Evolutionary conservation across 2,329 filamentous ascomycete genomes (phyloP).

Genomic region (Aspergillus novoparasiticus): DNA sequence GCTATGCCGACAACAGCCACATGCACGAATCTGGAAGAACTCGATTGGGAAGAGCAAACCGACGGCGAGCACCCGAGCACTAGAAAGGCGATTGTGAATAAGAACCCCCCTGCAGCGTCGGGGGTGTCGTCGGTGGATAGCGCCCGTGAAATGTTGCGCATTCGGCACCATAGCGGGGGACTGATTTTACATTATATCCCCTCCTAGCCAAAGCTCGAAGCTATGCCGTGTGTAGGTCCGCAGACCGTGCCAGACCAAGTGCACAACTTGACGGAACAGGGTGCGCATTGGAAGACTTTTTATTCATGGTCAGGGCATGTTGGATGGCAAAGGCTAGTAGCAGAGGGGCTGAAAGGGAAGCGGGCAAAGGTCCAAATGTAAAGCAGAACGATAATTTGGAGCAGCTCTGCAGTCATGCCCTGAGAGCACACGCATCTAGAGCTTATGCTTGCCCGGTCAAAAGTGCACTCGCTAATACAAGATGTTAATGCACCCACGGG

Average conservation of each 20-base stretch:
- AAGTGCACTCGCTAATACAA: slow-evolving; percentile 17
- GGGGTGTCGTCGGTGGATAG: neutral
- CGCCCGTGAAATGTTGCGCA: neutral
- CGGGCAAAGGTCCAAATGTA: slow-evolving; percentile 22
- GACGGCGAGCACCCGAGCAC: slow-evolving; percentile 6
- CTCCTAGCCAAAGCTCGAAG: neutral
- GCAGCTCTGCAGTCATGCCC: slow-evolving; percentile 17
- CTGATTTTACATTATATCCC: neutral
- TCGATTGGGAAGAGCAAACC: slow-evolving; percentile 13
- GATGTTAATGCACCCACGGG: slow-evolving; percentile 15
- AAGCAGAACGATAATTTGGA: slow-evolving; percentile 16
- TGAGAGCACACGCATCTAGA: slow-evolving; percentile 17
- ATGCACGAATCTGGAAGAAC: slow-evolving; percentile 16
- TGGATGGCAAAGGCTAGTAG: slow-evolving; percentile 5
- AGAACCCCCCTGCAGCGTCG: neutral
- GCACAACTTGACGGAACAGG: neutral
- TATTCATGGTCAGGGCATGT: neutral
- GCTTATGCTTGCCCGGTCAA: slow-evolving; percentile 18
- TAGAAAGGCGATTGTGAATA: slow-evolving; percentile 10
- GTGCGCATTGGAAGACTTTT: neutral
- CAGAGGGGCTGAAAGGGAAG: slow-evolving; percentile 13
- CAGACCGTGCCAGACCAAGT: neutral
- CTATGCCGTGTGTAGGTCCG: neutral
- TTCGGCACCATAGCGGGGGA: slow-evolving; percentile 10
- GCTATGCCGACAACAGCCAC: slow-evolving; percentile 32